A percentile compares a stretch with the other conserved stretches of the same genome.
These are phyloP conservation scores for Leptographium galeiforme DNA, from an alignment of 2,329 filamentous ascomycete species.

Conservation along the genomic window DNA sequence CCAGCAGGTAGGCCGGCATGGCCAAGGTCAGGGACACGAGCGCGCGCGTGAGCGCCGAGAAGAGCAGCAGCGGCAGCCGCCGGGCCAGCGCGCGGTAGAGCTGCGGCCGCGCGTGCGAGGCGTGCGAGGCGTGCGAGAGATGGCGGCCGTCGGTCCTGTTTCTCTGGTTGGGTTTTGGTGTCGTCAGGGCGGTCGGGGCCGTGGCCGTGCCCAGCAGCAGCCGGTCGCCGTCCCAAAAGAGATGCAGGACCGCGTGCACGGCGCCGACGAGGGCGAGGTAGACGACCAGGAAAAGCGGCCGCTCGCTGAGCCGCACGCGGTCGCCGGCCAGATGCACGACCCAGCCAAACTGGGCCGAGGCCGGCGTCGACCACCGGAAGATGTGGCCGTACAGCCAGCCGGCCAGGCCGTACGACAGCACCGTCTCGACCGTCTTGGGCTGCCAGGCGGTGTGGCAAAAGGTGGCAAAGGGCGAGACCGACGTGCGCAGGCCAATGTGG, in stretches of 20 bases:
- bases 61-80: constrained; percentile 26
- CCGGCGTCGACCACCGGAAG: constrained; percentile 59
- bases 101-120: constrained; percentile 1
- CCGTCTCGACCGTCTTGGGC: constrained; percentile 51
- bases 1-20: constrained; percentile 45
- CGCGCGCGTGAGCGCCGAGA: constrained; percentile 25
- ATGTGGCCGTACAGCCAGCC: constrained; percentile 69
- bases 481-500: constrained; percentile 61
- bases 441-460: constrained; percentile 44
- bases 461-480: constrained; percentile 52
- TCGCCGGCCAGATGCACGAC: constrained; percentile 60
- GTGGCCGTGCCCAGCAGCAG: constrained; percentile 34
- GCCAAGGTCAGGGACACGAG: constrained; percentile 29
- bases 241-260: constrained; percentile 55
- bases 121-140: no score
- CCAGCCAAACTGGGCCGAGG: constrained; percentile 51
- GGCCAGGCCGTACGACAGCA: constrained; percentile 65
- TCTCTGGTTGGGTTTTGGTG: no score
- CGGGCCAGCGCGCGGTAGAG: constrained; percentile 16
- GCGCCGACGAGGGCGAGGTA: constrained; percentile 57
- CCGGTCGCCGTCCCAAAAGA: constrained; percentile 61
- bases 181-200: not conserved
- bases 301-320: constrained; percentile 69
- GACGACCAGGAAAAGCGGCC: constrained; percentile 65
- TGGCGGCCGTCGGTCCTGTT: not conserved